Base-by-base conservation (phyloP, 306 rosid species). In the Carpinus fangiana region DNA sequence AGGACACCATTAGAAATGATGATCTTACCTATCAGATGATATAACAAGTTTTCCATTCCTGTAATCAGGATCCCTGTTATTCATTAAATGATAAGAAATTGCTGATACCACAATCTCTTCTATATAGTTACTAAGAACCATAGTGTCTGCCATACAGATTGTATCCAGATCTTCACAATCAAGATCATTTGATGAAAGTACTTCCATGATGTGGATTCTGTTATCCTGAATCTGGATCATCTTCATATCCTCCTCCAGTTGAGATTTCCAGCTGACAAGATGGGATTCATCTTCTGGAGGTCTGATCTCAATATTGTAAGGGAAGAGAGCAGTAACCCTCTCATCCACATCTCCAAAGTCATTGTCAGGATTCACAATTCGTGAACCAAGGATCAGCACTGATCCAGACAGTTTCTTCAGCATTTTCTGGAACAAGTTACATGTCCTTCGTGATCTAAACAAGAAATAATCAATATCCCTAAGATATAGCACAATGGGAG, bases 101-200 rank as follows among this genome's bases (percentile, higher is more conserved):
- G 99, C 98, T 13, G 98, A 96, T 57, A 96, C 94, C 54, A 96
- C 91, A 88, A 96, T 91, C 91, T 96, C 99, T 79, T 96, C 99
- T 59, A 96, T 90, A 36, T 87, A 93, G 80, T 90, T 87, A 73
- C 98, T 74, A 60, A 96, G 92, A 83, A 89, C 91, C 90, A 91
- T 82, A 60, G 99, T 90, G 87, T 96, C 92, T 17, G 79, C 87
- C 67, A 93, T 78, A 78, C 99, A 91, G 77, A 91, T 89, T 5
- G 88, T 87, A 59, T 89, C 93, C 66, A 96, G 85, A 80, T 96
- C 99, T 60, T 93, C 96, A 60, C 99, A 93, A 55, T 91, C 97
- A 12, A 96, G 97, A 84, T 96, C 98, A 69, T 90, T 96, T 7
- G 96, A 85, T n/a, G 94, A 89, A 74, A 96, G 99, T 64, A 93